A percentile compares a stretch with the other conserved stretches of the same genome.
Conservation (phyloP, 2,329 filamentous ascomycete species). For the Fusarium sterilihyphosum region DNA sequence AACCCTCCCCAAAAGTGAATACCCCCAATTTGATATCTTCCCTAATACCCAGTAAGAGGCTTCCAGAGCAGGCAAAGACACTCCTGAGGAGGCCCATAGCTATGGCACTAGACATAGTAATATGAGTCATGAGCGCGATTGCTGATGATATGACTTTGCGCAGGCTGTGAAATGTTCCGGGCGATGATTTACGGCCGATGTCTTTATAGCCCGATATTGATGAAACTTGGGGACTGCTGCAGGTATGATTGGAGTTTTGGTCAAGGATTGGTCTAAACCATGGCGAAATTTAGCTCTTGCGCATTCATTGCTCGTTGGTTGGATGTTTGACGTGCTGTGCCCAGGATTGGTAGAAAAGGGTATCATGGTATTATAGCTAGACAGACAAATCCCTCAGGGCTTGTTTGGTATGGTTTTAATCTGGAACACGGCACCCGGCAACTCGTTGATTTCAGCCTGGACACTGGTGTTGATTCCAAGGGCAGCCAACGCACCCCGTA, state of each 20-base stretch:
- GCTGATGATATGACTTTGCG: slow-evolving; percentile 50
- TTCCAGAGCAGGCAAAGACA: slow-evolving; percentile 42
- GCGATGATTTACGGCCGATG: slow-evolving; percentile 33
- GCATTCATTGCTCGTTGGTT: slow-evolving; percentile 22
- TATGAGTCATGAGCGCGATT: slow-evolving; percentile 46
- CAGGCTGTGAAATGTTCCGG: slow-evolving; percentile 50
- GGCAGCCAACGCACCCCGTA: slow-evolving; percentile 90
- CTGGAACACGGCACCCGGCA: slow-evolving; percentile 92
- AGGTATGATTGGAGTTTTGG: slow-evolving; percentile 40
- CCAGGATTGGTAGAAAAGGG: slow-evolving; percentile 33
- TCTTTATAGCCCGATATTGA: slow-evolving; percentile 18
- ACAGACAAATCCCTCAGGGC: slow-evolving; percentile 48
- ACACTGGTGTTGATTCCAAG: slow-evolving; percentile 92
- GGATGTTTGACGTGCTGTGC: slow-evolving; percentile 29
- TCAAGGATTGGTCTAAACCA: slow-evolving; percentile 23
- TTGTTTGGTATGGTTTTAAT: slow-evolving; percentile 83
- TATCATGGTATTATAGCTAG: slow-evolving; percentile 39
- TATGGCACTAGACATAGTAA: slow-evolving; percentile 51
- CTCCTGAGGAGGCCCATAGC: slow-evolving; percentile 46
- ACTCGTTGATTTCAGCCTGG: slow-evolving; percentile 86
- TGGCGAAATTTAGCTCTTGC: slow-evolving; percentile 35
- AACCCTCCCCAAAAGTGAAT: slow-evolving; percentile 89
- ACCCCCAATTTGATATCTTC: slow-evolving; percentile 42
- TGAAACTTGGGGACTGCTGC: slow-evolving; percentile 28
- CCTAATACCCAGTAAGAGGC: slow-evolving; percentile 42